Evolutionary conservation across 805 yeast genomes (phyloP).

Genomic region (Clavispora santaluciae): DNA sequence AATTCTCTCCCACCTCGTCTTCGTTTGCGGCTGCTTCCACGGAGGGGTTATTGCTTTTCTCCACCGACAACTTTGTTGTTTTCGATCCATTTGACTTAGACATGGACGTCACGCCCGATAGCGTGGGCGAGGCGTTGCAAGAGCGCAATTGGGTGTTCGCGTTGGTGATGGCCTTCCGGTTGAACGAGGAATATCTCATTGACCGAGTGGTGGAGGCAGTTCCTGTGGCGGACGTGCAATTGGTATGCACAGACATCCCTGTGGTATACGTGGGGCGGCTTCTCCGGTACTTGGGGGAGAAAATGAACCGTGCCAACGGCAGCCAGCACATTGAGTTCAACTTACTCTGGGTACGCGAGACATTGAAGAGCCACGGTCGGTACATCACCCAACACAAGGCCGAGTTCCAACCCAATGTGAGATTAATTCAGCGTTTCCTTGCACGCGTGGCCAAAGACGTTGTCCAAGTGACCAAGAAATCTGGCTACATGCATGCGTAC

Average conservation of each 20-base stretch:
- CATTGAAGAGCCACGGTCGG: constrained; percentile 72
- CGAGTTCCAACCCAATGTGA: constrained; percentile 57
- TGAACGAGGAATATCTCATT: constrained; percentile 74
- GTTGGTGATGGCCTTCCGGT: constrained; percentile 86
- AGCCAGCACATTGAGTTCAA: constrained; percentile 83
- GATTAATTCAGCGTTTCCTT: constrained; percentile 71
- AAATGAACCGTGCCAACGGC: constrained; percentile 47
- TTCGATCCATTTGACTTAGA: constrained; percentile 97
- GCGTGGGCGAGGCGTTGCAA: constrained; percentile 54
- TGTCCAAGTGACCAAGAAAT: constrained; percentile 48
- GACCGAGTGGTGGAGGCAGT: constrained; percentile 69
- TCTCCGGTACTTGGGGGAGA: constrained; percentile 60
- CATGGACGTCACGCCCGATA: constrained; percentile 82
- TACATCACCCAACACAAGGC: constrained; percentile 60
- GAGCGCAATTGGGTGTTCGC: constrained; percentile 69
- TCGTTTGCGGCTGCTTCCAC: constrained; percentile 95
- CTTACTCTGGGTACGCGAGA: constrained; percentile 70
- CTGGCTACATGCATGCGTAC: constrained; percentile 52
- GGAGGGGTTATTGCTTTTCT: constrained; percentile 81
- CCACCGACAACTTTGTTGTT: constrained; percentile 65
- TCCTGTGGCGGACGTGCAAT: constrained; percentile 62
- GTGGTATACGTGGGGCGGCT: constrained; percentile 66
- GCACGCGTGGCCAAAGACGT: constrained; percentile 72
- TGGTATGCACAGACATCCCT: constrained; percentile 71
- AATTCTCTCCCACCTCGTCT: constrained; percentile 84